Evolutionary conservation across 2,329 filamentous ascomycete species (phyloP).

Genomic region (Trichoderma afroharzianum): DNA sequence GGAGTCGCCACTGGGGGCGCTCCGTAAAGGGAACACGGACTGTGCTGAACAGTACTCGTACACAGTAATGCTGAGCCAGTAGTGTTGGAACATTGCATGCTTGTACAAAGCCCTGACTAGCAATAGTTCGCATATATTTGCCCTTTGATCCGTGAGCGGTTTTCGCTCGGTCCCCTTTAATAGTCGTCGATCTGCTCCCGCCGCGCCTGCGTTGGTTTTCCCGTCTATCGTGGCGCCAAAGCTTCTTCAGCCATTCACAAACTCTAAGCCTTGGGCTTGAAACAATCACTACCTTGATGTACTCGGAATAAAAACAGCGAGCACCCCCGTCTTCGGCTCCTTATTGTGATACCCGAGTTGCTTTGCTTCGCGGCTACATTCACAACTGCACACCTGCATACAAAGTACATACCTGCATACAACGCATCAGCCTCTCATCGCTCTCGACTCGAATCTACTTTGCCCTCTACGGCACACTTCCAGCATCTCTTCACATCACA

Average conservation of each 20-base stretch:
- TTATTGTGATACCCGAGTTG: neutral
- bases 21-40: neutral
- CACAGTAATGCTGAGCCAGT: neutral
- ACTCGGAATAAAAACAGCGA: neutral
- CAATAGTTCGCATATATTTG: conserved; percentile 9
- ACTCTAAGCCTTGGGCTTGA: neutral
- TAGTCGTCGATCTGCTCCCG: conserved; percentile 15
- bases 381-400: neutral
- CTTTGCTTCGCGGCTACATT: neutral
- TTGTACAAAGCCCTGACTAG: conserved; percentile 2
- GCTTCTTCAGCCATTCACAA: conserved; percentile 9
- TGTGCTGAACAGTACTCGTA: neutral
- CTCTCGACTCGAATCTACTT: neutral
- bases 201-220: conserved; percentile 7
- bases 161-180: conserved; percentile 10
- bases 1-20: conserved; percentile 13
- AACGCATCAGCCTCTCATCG: neutral
- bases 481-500: conserved; percentile 15
- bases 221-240: conserved; percentile 8
- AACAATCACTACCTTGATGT: neutral
- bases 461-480: neutral
- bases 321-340: neutral
- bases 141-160: conserved; percentile 9
- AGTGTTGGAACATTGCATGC: neutral
- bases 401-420: neutral